A percentile compares a stretch with the other conserved stretches of the same genome.
Evolutionary conservation across 495 filamentous ascomycete genomes (phyloP).

Genomic region (Lophium mytilinum): DNA sequence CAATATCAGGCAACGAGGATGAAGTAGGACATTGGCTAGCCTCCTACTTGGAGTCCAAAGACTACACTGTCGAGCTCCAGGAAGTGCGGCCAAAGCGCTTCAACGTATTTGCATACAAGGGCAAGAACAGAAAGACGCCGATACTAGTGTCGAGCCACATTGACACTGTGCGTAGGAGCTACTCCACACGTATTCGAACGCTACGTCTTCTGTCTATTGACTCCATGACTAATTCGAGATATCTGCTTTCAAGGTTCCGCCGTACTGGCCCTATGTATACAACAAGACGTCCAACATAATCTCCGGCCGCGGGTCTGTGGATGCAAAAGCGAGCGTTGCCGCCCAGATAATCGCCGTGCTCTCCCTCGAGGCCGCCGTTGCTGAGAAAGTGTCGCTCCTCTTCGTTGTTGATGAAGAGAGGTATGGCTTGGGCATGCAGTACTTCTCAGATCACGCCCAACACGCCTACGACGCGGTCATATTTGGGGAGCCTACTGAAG

Average conservation of each 20-base stretch:
- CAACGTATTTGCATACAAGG: constrained; percentile 75
- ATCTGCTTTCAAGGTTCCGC: constrained; percentile 40
- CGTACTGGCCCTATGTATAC: constrained; percentile 58
- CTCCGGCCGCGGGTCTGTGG: constrained; percentile 74
- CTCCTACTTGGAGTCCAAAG: constrained; percentile 47
- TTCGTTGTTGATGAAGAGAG: constrained; percentile 88
- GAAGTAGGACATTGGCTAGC: constrained; percentile 60
- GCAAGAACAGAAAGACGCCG: constrained; percentile 46
- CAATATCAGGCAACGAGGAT: constrained; percentile 66
- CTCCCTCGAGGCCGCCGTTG: constrained; percentile 38
- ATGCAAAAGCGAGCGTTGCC: constrained; percentile 85
- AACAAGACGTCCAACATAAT: constrained; percentile 35
- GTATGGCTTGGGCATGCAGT: constrained; percentile 74
- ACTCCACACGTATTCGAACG: too few species aligned
- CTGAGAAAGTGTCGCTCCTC: constrained; percentile 55
- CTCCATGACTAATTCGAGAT: too few species aligned
- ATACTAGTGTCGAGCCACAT: constrained; percentile 70
- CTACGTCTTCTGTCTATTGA: too few species aligned
- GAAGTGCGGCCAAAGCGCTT: constrained; percentile 42
- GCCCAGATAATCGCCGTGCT: constrained; percentile 60
- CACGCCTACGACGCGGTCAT: constrained; percentile 58
- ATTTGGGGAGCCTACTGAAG: constrained; percentile 88
- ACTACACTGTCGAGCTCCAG: constrained; percentile 63
- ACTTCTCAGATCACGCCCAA: constrained; percentile 42
- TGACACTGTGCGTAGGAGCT: constrained; percentile 41